Evolutionary conservation across 768 basidiomycete genomes (phyloP), one percentile per base, ranked within the genome.

Genomic region (Pulveroboletus sp.): DNA sequence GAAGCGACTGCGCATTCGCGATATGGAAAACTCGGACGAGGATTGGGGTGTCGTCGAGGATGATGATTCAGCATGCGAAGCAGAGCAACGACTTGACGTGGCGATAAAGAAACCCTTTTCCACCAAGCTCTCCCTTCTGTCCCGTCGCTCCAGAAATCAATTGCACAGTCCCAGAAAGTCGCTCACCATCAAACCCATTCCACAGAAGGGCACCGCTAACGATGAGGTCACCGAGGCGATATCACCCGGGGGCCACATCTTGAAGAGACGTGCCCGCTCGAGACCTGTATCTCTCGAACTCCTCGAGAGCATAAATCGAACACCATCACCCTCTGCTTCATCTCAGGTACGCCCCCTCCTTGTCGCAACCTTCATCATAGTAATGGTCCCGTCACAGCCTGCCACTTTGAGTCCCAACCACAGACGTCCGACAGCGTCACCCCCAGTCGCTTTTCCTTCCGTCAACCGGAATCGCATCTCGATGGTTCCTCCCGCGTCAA

Each of bases 181-280:
- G 16, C 41, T 57, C 0, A 27, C 49, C 16, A 47, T 60, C 26
- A 64, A 57, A 13, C 48, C 57, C 19, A 52, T 68, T 14, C 66
- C 68, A 16, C 68, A 68, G 37, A 76, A 75, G 51, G 73, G 70
- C 1, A 80, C 71, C 44, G 60, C 67, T 20, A 69, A 71, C 42
- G 77, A 80, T 52, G 83, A 86, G 60, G 80, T 85, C 26, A 81
- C 73, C 3, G 85, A 83, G 53, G 81, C 80, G 2, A 74, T 89
- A 50, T 89, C 86, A 0, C 87, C 87, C 3, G 85, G 85, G 12
- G 87, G 86, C 0, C 87, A 88, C 65, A 72, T 90, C 48, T 77
- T 74, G 32, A 89, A 90, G 66, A 76, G 86, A 48, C 80, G 87
- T 11, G 87, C 86, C 1, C 80, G 85, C 11, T 81, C 85, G 23